phyloP scores from a whole-genome alignment of 345 rosid species.

The Aquilaria malaccensis region DNA sequence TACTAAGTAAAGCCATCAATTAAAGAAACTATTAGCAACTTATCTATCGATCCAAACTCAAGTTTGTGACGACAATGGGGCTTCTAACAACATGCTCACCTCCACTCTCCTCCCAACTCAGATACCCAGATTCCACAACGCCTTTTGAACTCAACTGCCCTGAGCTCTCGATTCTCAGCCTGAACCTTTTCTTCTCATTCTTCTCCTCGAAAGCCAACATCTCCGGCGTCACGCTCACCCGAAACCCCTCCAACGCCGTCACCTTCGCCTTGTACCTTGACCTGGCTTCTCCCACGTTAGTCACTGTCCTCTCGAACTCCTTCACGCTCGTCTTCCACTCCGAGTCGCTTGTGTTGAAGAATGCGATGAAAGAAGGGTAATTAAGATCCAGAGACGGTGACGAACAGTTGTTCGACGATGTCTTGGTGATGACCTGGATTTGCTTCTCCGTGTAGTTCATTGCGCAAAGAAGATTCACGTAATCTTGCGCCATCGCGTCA shows the following conservation, averaged over 20 bases:
- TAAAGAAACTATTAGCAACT: too few species aligned
- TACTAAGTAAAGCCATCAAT: too few species aligned
- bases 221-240: constrained; percentile 26
- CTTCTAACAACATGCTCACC: constrained; percentile 37
- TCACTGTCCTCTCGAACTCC: constrained; percentile 45
- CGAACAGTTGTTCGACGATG: constrained; percentile 32
- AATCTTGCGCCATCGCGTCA: constrained; percentile 33
- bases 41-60: background rate
- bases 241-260: constrained; percentile 22
- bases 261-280: constrained; percentile 27
- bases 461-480: constrained; percentile 38
- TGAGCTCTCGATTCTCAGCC: constrained; percentile 32
- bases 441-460: constrained; percentile 35
- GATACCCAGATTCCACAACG: constrained; percentile 24
- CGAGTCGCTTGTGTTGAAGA: constrained; percentile 11
- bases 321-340: background rate
- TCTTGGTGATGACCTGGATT: constrained; percentile 37
- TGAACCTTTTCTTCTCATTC: constrained; percentile 35
- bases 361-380: constrained; percentile 54
- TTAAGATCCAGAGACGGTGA: constrained; percentile 38
- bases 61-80: constrained; percentile 33
- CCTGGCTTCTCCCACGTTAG: constrained; percentile 35
- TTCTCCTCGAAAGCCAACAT: constrained; percentile 33
- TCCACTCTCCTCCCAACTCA: constrained; percentile 39
- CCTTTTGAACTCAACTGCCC: background rate